These are phyloP conservation scores for Pleodorina starrii DNA, from an alignment of 139 green algal genomes.

Conservation along the genomic window DNA sequence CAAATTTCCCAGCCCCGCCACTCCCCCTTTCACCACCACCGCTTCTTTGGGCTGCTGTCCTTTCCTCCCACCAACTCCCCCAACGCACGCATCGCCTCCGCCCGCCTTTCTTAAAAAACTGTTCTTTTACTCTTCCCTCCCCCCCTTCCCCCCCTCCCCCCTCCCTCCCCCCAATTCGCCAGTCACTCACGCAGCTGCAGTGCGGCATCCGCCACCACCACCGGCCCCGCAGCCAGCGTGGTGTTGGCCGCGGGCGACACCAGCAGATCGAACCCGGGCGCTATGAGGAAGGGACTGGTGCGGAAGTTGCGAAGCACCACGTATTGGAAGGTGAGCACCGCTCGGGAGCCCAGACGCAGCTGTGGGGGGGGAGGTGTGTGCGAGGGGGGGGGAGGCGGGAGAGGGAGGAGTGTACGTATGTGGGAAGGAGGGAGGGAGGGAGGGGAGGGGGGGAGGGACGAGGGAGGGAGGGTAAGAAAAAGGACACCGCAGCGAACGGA, in stretches of 20 bases:
- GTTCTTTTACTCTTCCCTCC: no score
- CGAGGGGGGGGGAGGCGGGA: no score
- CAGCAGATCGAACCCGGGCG: not conserved
- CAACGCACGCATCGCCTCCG: no score
- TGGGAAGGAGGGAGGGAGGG: not conserved
- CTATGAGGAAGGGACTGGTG: not conserved
- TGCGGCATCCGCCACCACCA: not conserved
- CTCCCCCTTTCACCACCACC: no score
- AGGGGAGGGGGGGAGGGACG: no score
- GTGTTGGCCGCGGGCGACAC: not conserved
- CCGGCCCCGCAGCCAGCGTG: not conserved
- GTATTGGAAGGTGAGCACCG: not conserved
- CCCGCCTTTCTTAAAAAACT: no score
- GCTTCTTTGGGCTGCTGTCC: no score
- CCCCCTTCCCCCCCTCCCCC: not conserved
- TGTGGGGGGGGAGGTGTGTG: not conserved
- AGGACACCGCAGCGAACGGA: no score
- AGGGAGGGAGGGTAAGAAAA: no score
- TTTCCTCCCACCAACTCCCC: no score
- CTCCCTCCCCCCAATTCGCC: not conserved
- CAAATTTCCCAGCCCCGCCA: no score
- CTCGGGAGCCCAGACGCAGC: not conserved
- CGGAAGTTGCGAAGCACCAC: slow-evolving; percentile 22
- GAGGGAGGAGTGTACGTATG: no score
- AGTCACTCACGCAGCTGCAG: not conserved